Evolutionary conservation across 768 basidiomycete genomes (phyloP).

Genomic region (Pisolithus microcarpus): DNA sequence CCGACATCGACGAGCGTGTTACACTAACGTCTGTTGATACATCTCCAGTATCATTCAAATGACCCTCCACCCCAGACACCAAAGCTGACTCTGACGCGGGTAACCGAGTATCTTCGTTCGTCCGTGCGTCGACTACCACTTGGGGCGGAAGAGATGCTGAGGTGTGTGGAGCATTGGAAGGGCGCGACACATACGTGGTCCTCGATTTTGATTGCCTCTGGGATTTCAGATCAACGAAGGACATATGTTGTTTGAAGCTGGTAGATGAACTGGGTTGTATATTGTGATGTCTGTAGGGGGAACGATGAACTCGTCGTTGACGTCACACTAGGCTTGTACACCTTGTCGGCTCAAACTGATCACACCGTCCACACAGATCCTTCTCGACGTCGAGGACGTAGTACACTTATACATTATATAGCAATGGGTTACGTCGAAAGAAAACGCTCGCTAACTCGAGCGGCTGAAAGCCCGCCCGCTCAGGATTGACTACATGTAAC

Average conservation of each 20-base stretch:
- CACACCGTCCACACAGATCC: no score
- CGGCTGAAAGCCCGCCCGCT: no score
- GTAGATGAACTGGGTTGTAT: background rate
- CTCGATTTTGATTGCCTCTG: constrained; percentile 24
- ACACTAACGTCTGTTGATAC: background rate
- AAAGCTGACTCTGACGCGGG: background rate
- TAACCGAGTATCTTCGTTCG: background rate
- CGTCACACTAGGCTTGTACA: no score
- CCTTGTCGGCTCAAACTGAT: no score
- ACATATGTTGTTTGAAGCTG: constrained; percentile 19
- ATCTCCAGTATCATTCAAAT: background rate
- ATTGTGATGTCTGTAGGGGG: no score
- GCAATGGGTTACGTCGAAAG: no score
- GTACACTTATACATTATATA: no score
- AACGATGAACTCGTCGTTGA: no score
- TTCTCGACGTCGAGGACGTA: no score
- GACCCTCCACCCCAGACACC: background rate
- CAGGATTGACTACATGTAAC: background rate
- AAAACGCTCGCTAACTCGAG: background rate
- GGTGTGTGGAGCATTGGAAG: constrained; percentile 17
- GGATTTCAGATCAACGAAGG: constrained; percentile 28
- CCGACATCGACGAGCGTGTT: background rate
- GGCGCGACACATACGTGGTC: constrained; percentile 30
- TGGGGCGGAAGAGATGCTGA: constrained; percentile 13
- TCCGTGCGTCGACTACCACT: background rate